Conservation (phyloP, 495 filamentous ascomycete genomes). For the Aspergillus mulundensis region DNA sequence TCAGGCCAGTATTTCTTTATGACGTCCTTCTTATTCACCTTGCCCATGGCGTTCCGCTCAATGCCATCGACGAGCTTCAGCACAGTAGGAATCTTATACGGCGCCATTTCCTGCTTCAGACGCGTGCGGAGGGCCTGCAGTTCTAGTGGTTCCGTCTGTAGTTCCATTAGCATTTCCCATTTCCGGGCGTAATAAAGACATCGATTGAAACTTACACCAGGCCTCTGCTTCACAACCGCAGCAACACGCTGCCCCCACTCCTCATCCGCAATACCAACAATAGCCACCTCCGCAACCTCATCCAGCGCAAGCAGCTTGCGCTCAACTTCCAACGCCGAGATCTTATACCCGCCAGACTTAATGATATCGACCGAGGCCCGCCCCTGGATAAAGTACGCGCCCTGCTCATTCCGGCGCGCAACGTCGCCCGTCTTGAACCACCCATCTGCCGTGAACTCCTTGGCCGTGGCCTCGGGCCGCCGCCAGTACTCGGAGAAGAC, state of each 20-base stretch:
- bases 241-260: conserved; percentile 47
- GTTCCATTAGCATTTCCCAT: conserved; percentile 10
- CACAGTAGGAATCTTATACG: conserved; percentile 47
- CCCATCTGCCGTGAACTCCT: conserved; percentile 42
- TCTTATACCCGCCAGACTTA: conserved; percentile 46
- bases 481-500: conserved; percentile 46
- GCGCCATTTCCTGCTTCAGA: conserved; percentile 41
- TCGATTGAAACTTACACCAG: conserved; percentile 36
- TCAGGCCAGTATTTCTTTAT: conserved; percentile 44
- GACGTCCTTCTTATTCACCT: conserved; percentile 45
- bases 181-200: too few relatives aligned
- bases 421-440: conserved; percentile 51
- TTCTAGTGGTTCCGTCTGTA: conserved; percentile 33
- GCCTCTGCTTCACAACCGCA: conserved; percentile 39
- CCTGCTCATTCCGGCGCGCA: conserved; percentile 32
- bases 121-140: conserved; percentile 30
- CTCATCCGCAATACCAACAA: conserved; percentile 40
- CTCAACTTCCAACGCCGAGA: conserved; percentile 44
- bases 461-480: conserved; percentile 37
- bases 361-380: conserved; percentile 45
- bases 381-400: conserved; percentile 44
- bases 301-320: conserved; percentile 37
- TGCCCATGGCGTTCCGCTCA: conserved; percentile 48
- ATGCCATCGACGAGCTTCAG: conserved; percentile 42
- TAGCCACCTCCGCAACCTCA: conserved; percentile 38